Evolutionary conservation across 2,329 filamentous ascomycete genomes (phyloP), one percentile per base, ranked within the genome.

Genomic region (Pyrenophora teres): DNA sequence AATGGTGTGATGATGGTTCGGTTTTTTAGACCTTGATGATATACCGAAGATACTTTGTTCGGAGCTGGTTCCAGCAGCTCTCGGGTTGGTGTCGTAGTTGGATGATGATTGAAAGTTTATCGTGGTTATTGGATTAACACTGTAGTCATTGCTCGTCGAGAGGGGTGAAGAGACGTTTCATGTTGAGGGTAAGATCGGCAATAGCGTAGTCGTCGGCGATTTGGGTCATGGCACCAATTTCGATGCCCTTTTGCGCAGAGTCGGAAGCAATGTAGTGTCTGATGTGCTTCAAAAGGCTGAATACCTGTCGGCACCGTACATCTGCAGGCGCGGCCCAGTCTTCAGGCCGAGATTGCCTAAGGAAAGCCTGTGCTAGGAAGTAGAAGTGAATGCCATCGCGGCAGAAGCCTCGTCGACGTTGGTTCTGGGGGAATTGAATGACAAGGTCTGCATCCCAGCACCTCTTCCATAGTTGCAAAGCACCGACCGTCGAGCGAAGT

Each of bases 321-420:
- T 89, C 85, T n/a, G 84, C 76, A 12, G 80, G 72, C 62, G 82
- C 74, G 37, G 81, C 77, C 65, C 84, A 78, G 59, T 87, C 82
- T 25, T 77, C 72, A 10, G 77, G 67, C 21, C 79, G 76, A 15
- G 81, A 82, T 54, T 83, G 82, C 66, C 85, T 83, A 46, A 90
- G 74, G 64, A 89, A 79, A 62, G 84, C 81, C 54, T 82, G 87
- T 13, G 85, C 87, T 36, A 90, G 78, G 80, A 85, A 90, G 74
- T 87, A 90, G 69, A 87, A 90, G 63, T 89, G 87, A 12, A 89
- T 82, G 1, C 82, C 87, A 62, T 90, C 87, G 42, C 87, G 77
- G 46, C 84, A 89, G 70, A 90, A 90, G 0, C 88, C 87, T 58
- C 86, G 81, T 13, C 87, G 83, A 40, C 80, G 78, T 42, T 81